Base-by-base conservation (phyloP, 495 filamentous ascomycete genomes). In the Hyaloscypha finlandica region DNA sequence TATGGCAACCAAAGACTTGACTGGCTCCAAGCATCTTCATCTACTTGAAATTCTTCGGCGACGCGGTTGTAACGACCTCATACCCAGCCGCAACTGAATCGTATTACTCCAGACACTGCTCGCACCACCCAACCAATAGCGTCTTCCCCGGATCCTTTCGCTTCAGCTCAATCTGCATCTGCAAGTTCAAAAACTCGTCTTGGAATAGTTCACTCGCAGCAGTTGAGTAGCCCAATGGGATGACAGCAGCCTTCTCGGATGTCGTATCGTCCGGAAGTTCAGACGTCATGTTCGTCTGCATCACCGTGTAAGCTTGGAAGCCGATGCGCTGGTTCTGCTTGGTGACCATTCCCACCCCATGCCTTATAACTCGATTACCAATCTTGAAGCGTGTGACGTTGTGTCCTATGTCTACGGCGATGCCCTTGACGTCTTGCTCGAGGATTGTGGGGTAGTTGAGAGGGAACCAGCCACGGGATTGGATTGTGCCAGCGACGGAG, bases 51-150 rank as follows among this genome's bases (percentile, higher is more conserved):
- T 90, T 90, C 67, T 79, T 79, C 3, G 76, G 73, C 3, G 80
- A 83, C 0, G 84, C 78, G 0, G 85, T 88, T 0, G 82, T 76
- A 54, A 88, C 74, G 3, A 90, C 88, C 8, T 83, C 80, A 59
- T 71, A 73, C 14, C 71, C 71, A 8, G 69, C 71, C 2, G 65
- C 51, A 20, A 61, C 37, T 71, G 68, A 25, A 70, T 64, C 32
- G 71, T 57, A 30, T 64, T 67, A 16, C 32, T 33, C 14, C 71
- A 68, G 8, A 73, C 57, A 25, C 68, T 67, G 6, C 61, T 68
- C 6, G 68, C 62, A 25, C 66, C 68, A 11, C 71, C 65, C 65
- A 31, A 71, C 59, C 5, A 68, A 35, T 14, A 71, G 6, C 3
- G 22, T 66, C 51, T 71, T 66, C 3, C 30, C 48, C 25, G 31